Base-by-base conservation (phyloP, 2,329 filamentous ascomycete genomes). In the Penicillium aurantiogriseum region DNA sequence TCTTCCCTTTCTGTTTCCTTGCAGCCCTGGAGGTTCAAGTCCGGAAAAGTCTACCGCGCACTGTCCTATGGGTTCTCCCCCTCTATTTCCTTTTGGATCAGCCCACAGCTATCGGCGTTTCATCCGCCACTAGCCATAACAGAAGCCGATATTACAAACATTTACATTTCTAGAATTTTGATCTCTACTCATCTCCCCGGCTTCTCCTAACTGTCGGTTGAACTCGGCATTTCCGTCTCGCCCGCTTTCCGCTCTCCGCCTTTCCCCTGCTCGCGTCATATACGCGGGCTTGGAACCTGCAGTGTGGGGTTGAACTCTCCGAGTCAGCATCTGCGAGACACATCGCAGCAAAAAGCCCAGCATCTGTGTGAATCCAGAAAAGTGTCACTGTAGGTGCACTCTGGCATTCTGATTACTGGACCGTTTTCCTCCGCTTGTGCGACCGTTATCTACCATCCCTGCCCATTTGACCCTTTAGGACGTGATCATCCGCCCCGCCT, bases 191-290 rank as follows among this genome's bases (percentile, higher is more conserved):
- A 27, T 27, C 23, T 44, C 19, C 13, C 23, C 17, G 9, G 40
- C 40, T 25, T 25, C 42, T 29, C 42, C 17, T 29, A 13, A 27
- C 17, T 25, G 27, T 54, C 57, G 58, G 52, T 62, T 52, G 43
- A 45, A 27, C 43, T 57, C 52, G 59, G 60, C 45, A 57, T 63
- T 58, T 39, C 54, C 39, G 40, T 62, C 46, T 59, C 47, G 56
- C 53, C 61, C 52, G 57, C 64, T 57, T 57, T 43, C 47, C 40
- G 44, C 38, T 50, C 48, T 42, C 52, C 50, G 50, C 40, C 27
- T 39, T 43, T 31, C 27, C 36, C 36, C 33, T n/a, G 17, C 25
- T 46, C 44, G 36, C 31, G 40, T 40, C 31, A 31, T 47, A 44
- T 21, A 25, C 39, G 46, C 43, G 54, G 49, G 33, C 45, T 39